Evolutionary conservation across 352 stramenopile species (phyloP).

Genomic region (Globisporangium alternatum): DNA sequence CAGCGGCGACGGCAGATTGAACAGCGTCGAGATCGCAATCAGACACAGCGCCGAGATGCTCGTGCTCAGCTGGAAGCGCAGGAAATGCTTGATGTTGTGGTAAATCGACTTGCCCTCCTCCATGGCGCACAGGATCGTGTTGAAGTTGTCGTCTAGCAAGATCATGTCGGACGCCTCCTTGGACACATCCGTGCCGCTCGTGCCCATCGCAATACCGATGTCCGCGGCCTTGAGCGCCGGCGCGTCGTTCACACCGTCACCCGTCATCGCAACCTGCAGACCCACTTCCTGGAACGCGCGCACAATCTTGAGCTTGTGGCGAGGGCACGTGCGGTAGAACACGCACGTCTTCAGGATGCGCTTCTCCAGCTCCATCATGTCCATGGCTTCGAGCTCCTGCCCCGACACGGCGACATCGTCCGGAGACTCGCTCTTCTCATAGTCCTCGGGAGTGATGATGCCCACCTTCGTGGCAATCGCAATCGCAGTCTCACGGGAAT

Average conservation of each 20-base stretch:
- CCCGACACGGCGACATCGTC: slow-evolving; percentile 75
- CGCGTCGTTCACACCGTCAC: slow-evolving; percentile 99
- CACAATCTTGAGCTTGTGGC: slow-evolving; percentile 97
- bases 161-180: slow-evolving; percentile 98
- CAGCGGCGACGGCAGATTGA: slow-evolving; percentile 73
- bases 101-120: slow-evolving; percentile 95
- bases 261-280: slow-evolving; percentile 96
- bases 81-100: slow-evolving; percentile 96
- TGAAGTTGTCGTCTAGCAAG: slow-evolving; percentile 97
- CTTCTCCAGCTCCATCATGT: slow-evolving; percentile 72
- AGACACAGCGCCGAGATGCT: slow-evolving; percentile 93
- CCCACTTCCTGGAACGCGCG: slow-evolving; percentile 85
- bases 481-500: slow-evolving; percentile 94
- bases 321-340: slow-evolving; percentile 94
- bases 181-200: slow-evolving; percentile 96
- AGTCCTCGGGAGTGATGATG: slow-evolving; percentile 81
- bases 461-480: slow-evolving; percentile 93
- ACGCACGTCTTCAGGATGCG: slow-evolving; percentile 90
- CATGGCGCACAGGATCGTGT: slow-evolving; percentile 94
- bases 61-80: slow-evolving; percentile 96
- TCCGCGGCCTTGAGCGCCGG: slow-evolving; percentile 96
- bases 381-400: slow-evolving; percentile 89
- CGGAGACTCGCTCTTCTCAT: slow-evolving; percentile 28
- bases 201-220: slow-evolving; percentile 98
- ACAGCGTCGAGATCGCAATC: slow-evolving; percentile 59